Evolutionary conservation across 2,329 filamentous ascomycete genomes (phyloP).

Genomic region (Trichothecium sympodiale): DNA sequence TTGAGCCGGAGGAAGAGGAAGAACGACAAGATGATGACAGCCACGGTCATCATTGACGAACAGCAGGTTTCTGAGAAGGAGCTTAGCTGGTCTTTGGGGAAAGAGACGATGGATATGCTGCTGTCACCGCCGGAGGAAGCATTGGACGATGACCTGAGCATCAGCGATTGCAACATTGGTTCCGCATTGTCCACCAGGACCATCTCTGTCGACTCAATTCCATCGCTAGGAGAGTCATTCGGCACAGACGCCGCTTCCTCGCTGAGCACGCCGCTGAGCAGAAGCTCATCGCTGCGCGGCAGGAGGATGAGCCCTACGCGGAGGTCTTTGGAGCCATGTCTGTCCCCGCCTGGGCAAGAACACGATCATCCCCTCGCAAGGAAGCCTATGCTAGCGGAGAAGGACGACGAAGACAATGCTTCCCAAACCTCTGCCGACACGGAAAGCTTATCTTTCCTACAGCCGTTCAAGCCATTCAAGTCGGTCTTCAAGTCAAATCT

Average conservation of each 20-base stretch:
- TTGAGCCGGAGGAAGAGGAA: conserved; percentile 20
- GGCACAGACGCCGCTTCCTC: conserved; percentile 38
- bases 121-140: conserved; percentile 49
- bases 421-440: conserved; percentile 14
- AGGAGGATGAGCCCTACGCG: conserved; percentile 29
- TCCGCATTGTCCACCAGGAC: conserved; percentile 43
- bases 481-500: conserved; percentile 59
- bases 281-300: conserved; percentile 18
- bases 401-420: conserved; percentile 9
- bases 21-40: conserved; percentile 28
- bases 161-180: conserved; percentile 40
- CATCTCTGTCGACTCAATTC: conserved; percentile 49
- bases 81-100: conserved; percentile 40
- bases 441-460: conserved; percentile 13
- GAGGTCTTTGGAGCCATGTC: conserved; percentile 40
- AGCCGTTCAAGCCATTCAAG: conserved; percentile 37
- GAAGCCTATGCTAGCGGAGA: conserved; percentile 2
- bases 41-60: conserved; percentile 43
- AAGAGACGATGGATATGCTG: conserved; percentile 46
- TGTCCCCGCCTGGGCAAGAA: conserved; percentile 40
- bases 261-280: conserved; percentile 34
- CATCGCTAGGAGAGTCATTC: conserved; percentile 46
- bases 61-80: conserved; percentile 48
- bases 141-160: conserved; percentile 34
- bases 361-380: conserved; percentile 40